phyloP scores from a whole-genome alignment of 2,329 filamentous ascomycete genomes.

The Paramyrothecium roridum region DNA sequence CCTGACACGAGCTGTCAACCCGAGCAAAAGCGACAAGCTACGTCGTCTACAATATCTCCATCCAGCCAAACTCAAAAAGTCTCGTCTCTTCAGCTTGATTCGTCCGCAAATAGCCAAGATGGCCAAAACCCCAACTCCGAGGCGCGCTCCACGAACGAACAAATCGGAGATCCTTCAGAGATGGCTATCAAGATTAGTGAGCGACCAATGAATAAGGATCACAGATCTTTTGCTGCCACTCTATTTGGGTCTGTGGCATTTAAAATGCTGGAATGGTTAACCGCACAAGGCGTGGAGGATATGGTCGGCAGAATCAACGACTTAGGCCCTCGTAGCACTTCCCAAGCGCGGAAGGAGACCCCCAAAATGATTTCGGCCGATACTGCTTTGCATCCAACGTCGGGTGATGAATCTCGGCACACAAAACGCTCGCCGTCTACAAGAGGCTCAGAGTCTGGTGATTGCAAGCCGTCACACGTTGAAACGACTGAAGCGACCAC shows the following conservation, averaged over 20 bases:
- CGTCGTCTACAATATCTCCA: too few species aligned
- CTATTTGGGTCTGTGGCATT: slow-evolving; percentile 64
- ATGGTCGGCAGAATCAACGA: slow-evolving; percentile 22
- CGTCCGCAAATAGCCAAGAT: background rate
- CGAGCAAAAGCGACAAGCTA: too few species aligned
- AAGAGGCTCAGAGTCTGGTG: background rate
- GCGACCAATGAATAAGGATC: slow-evolving; percentile 46
- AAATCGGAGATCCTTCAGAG: background rate
- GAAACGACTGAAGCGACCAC: background rate
- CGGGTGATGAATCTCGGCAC: too few species aligned
- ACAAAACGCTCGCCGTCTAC: too few species aligned
- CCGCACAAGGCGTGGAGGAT: slow-evolving; percentile 50
- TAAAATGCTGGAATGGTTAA: slow-evolving; percentile 70
- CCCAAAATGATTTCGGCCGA: too few species aligned
- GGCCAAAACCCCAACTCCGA: too few species aligned
- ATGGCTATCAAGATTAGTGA: background rate
- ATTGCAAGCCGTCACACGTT: background rate
- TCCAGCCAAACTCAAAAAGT: too few species aligned
- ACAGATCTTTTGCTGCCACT: slow-evolving; percentile 59
- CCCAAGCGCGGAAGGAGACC: slow-evolving; percentile 4
- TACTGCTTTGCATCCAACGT: too few species aligned
- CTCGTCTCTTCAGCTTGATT: too few species aligned
- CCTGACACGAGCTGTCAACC: background rate
- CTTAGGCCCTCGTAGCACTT: slow-evolving; percentile 28
- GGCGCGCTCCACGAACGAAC: background rate